These are phyloP conservation scores for Lichina pygmaea DNA, from an alignment of 495 filamentous ascomycete species.

Conservation along the genomic window DNA sequence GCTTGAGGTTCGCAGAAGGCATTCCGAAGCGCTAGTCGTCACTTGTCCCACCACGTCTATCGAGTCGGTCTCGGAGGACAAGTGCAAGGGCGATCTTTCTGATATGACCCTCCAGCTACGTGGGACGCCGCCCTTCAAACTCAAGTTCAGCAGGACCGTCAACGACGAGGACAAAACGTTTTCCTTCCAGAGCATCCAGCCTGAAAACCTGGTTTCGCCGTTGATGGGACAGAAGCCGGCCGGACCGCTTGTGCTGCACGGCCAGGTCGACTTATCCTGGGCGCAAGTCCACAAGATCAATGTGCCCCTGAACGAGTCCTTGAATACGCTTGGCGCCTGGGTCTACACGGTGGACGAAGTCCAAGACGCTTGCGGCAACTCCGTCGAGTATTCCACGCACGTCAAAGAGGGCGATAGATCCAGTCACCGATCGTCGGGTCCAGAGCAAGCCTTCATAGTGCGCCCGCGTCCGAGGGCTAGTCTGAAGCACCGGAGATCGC, in stretches of 20 bases:
- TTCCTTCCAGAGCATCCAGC: conserved; percentile 73
- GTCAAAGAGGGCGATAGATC: conserved; percentile 34
- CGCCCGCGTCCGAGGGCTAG: conserved; percentile 56
- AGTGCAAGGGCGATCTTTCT: conserved; percentile 67
- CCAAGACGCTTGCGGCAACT: conserved; percentile 67
- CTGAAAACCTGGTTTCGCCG: conserved; percentile 61
- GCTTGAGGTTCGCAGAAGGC: conserved; percentile 56
- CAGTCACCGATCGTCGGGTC: conserved; percentile 25
- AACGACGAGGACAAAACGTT: conserved; percentile 48
- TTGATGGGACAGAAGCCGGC: conserved; percentile 28
- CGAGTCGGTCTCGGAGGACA: conserved; percentile 30
- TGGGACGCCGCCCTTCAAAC: conserved; percentile 73
- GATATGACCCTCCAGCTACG: conserved; percentile 57
- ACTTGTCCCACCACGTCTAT: conserved; percentile 56
- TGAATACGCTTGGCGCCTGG: conserved; percentile 54
- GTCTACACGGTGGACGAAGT: conserved; percentile 77
- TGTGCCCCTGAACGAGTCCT: conserved; percentile 68
- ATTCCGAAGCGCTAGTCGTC: conserved; percentile 54
- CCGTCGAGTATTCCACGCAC: conserved; percentile 46
- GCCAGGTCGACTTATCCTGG: conserved; percentile 49
- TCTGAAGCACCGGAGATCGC: conserved; percentile 47
- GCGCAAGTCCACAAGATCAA: conserved; percentile 43
- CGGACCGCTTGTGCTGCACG: conserved; percentile 22
- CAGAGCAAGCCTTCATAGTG: conserved; percentile 56
- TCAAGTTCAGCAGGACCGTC: conserved; percentile 68